Evolutionary conservation across 306 rosid genomes (phyloP), one percentile per base, ranked within the genome.

Genomic region (Herpetospermum pedunculosum): DNA sequence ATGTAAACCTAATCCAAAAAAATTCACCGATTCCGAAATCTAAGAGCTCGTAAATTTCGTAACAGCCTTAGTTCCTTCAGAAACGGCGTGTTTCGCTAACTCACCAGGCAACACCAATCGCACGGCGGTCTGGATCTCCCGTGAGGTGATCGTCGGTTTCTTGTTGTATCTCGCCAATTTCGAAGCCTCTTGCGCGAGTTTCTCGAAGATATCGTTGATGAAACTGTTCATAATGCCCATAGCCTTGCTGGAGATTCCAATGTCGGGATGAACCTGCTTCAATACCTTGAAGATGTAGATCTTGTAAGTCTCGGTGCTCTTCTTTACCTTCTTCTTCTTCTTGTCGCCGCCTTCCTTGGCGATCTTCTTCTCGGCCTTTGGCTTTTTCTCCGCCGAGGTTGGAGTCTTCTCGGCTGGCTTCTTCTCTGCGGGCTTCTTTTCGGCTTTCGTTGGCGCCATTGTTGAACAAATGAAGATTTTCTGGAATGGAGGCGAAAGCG

Each of bases 191-290:
- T 90, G 96, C 0, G 92, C 96, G 1, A 90, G 88, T 72, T 90
- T 88, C 88, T 90, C 96, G 48, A 90, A 90, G 15, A 90, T 90
- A 5, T 88, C 93, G 34, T 88, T 90, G 74, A 90, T 90, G 58
- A 90, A 90, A 52, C 90, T 86, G 74, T 90, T 90, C 96, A 90
- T 90, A 18, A 90, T 90, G 0, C 96, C 93, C 93, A 90, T 90
- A 12, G 92, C 96, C 74, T 90, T 90, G 83, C 92, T 86, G 3
- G 96, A 90, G 65, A 90, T 88, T 6, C 96, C 92, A 9, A 90
- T 88, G 52, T 90, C 92, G 0, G 92, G 96, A 38, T 90, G 96
- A 0, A 90, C 93, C 80, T 90, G 93, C 67, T 90, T 90, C 19
- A 90, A 35, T 0, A 90, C 96, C 86, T 90, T 90, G 90, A 90